phyloP scores from a whole-genome alignment of 2,329 filamentous ascomycete genomes.

The Fusarium sulawesiense region DNA sequence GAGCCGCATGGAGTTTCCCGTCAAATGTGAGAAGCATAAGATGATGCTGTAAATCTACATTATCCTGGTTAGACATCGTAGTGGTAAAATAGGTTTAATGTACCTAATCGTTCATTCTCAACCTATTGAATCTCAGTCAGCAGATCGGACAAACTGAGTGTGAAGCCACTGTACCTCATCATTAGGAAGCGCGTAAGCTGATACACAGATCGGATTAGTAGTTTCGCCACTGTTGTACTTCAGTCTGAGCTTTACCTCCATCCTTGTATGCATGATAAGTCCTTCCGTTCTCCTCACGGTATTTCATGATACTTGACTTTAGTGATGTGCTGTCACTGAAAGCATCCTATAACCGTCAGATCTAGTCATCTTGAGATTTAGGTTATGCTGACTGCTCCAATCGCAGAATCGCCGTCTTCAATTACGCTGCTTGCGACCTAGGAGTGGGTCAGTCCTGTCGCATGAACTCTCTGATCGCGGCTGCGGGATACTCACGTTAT shows the following conservation, averaged over 20 bases:
- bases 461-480: background rate
- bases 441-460: background rate
- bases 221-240: too few species aligned
- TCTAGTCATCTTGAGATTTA: rapidly evolving
- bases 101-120: constrained; percentile 32
- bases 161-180: constrained; percentile 10
- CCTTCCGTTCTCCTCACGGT: constrained; percentile 3
- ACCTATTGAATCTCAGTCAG: background rate
- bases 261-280: constrained; percentile 17
- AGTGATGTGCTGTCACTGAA: background rate
- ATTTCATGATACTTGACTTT: background rate
- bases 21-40: constrained; percentile 25
- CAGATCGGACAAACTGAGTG: background rate
- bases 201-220: background rate
- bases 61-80: too few species aligned
- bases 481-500: background rate
- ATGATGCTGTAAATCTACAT: constrained; percentile 12
- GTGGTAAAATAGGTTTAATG: rapidly evolving
- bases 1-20: constrained; percentile 2
- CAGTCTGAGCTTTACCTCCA: background rate
- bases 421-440: background rate
- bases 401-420: background rate
- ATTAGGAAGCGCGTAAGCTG: constrained; percentile 29
- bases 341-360: background rate
- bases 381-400: background rate